Percentiles rank a stretch among this genome's conserved stretches.
Conservation (phyloP, 257 asterid species). For the Jasminum sambac region DNA sequence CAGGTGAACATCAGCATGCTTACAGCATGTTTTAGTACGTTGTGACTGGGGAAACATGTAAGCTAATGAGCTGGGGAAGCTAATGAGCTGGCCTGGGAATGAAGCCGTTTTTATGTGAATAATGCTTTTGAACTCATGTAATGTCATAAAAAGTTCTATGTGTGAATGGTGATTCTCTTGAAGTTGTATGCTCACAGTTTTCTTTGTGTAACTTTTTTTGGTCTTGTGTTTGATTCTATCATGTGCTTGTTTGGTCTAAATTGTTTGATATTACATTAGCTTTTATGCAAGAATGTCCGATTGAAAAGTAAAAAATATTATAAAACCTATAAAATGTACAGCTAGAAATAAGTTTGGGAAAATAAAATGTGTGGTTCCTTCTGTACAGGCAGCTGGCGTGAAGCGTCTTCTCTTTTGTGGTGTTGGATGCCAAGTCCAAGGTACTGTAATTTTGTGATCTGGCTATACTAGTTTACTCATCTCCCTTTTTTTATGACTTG, state of each 20-base stretch:
- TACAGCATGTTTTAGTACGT: not conserved
- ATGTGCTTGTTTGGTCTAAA: not conserved
- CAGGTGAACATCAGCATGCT: slow-evolving; percentile 4
- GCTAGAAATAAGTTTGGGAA: too few relatives aligned
- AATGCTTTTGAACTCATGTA: not conserved
- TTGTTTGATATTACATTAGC: too few relatives aligned
- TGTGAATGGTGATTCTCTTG: not conserved
- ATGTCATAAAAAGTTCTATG: not conserved
- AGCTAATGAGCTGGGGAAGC: not conserved
- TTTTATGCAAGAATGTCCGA: too few relatives aligned
- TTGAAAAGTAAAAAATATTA: too few relatives aligned
- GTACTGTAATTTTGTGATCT: slow-evolving; percentile 37
- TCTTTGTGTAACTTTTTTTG: not conserved
- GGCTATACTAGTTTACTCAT: slow-evolving; percentile 20
- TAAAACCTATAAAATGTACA: too few relatives aligned
- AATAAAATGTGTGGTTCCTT: too few relatives aligned
- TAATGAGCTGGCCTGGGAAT: too few relatives aligned
- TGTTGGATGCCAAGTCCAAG: slow-evolving; percentile 99
- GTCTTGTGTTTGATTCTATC: not conserved
- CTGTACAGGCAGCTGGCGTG: slow-evolving; percentile 89
- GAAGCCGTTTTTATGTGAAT: not conserved
- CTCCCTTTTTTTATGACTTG: slow-evolving; percentile 41
- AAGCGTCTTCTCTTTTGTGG: slow-evolving; percentile 97
- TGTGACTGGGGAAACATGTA: not conserved
- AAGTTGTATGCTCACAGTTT: not conserved